Evolutionary conservation across 2,329 filamentous ascomycete genomes (phyloP).

Genomic region (Alternaria rosae): DNA sequence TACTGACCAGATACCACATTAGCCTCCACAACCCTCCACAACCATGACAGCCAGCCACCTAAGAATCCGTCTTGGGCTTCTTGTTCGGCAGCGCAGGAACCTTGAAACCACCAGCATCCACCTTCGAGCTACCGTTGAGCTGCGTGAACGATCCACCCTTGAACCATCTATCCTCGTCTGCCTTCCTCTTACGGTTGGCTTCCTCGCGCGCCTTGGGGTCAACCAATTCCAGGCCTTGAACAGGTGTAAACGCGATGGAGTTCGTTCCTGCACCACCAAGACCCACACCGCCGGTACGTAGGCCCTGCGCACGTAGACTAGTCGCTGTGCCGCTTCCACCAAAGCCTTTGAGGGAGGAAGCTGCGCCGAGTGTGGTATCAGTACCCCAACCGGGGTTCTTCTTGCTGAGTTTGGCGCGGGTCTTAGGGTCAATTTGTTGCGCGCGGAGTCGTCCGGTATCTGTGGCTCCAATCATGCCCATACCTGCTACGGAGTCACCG

Average conservation of each 20-base stretch:
- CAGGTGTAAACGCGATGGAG: constrained; percentile 90
- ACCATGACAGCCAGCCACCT: neutral
- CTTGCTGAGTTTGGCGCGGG: constrained; percentile 88
- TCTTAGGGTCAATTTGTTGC: constrained; percentile 90
- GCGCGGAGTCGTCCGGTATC: constrained; percentile 89
- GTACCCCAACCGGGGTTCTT: constrained; percentile 97
- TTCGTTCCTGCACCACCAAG: constrained; percentile 73
- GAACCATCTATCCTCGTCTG: constrained; percentile 95
- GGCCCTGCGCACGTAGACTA: constrained; percentile 78
- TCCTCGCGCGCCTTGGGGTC: constrained; percentile 91
- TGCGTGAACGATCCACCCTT: constrained; percentile 97
- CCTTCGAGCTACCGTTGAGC: constrained; percentile 62
- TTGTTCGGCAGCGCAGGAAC: constrained; percentile 81
- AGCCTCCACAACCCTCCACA: no score
- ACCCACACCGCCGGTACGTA: constrained; percentile 84
- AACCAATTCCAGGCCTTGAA: constrained; percentile 92
- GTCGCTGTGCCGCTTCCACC: constrained; percentile 70
- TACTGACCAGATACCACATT: neutral
- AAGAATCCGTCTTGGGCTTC: constrained; percentile 55
- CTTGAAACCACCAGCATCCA: constrained; percentile 75
- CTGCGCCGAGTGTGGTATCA: constrained; percentile 59
- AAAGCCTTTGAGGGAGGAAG: constrained; percentile 80
- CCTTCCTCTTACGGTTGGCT: constrained; percentile 87
- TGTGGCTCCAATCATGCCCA: constrained; percentile 93
- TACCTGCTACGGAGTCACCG: constrained; percentile 82